Base-by-base conservation (phyloP, 1,284 basidiomycete genomes). In the Pseudozyma tsukubaensis region DNA sequence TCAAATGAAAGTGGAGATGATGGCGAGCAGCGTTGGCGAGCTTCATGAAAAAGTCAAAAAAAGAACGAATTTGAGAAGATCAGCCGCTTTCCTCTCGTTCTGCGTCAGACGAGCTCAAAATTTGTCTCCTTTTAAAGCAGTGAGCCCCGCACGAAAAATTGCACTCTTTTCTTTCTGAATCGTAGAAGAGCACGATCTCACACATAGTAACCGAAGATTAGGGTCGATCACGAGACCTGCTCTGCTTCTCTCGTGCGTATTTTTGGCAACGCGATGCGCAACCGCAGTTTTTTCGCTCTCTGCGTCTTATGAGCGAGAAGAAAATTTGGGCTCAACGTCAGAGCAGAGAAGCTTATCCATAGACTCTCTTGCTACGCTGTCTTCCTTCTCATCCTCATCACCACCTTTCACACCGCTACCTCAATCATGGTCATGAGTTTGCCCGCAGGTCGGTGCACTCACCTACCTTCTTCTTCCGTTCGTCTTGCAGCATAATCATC, bases 381-480 rank as follows among this genome's bases (percentile, higher is more conserved):
- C 47, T 42, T 32, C 6, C 24, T 53, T 19, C 24, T 21, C 50
- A 32, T 51, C 29, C 18, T 13, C 47, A 50, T 47, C 56, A 53
- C 24, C 32, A 45, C 32, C 21, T 21, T 4, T 16, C 10, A 39
- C 49, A 44, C 24, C 43, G 14, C 14, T 13, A 10, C 47, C 47
- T 39, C 56, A 43, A 29, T 32, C 42, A 69, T 62, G 59, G 59
- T 43, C 48, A 34, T 47, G 29, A 39, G 47, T 21, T 34, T 58
- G 65, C 65, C 59, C 66, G 59, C 59, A 36, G 59, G 66, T 55
- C 66, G 66, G 66, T 54, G 65, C 65, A 47, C 24, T 29, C 24
- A 6, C 24, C 24, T 29, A 6, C 24, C 24, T 3, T 21, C 37
- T 42, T 50, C 37, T 18, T 36, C 50, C 39, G 14, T 40, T 8